Evolutionary conservation across 768 basidiomycete genomes (phyloP).

Genomic region (Serendipita vermifera): DNA sequence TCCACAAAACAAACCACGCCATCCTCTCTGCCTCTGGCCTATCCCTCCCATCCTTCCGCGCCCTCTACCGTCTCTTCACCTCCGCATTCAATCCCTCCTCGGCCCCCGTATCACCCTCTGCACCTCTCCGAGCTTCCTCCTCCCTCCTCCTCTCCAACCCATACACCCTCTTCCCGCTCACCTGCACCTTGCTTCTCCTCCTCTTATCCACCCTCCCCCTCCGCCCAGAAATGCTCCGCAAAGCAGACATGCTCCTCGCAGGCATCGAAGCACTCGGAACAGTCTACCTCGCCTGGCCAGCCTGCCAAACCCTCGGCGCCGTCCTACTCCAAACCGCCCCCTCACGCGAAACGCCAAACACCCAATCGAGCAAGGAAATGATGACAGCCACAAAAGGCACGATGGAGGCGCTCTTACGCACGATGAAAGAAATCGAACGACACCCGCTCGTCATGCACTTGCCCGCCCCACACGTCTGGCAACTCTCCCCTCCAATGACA

Average conservation of each 20-base stretch:
- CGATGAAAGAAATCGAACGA: slow-evolving; percentile 75
- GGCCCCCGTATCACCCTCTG: slow-evolving; percentile 1
- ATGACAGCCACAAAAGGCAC: slow-evolving; percentile 34
- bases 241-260: slow-evolving; percentile 78
- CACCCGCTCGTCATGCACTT: slow-evolving; percentile 76
- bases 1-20: slow-evolving; percentile 26
- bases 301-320: slow-evolving; percentile 70
- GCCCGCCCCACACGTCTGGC: slow-evolving; percentile 81
- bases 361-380: not conserved
- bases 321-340: slow-evolving; percentile 87
- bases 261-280: slow-evolving; percentile 63
- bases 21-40: slow-evolving; percentile 22
- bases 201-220: not conserved
- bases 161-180: slow-evolving; percentile 13
- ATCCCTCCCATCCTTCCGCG: not conserved
- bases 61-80: not conserved
- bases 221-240: slow-evolving; percentile 30
- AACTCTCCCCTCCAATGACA: slow-evolving; percentile 52
- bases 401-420: slow-evolving; percentile 71
- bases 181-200: slow-evolving; percentile 9
- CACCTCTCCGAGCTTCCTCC: slow-evolving; percentile 8
- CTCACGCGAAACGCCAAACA: slow-evolving; percentile 39
- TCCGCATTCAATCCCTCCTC: not conserved
- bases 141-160: slow-evolving; percentile 14
- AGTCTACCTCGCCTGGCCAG: slow-evolving; percentile 71